Conservation (phyloP, 2,329 filamentous ascomycete species). For the Botrytis hyacinthi region DNA sequence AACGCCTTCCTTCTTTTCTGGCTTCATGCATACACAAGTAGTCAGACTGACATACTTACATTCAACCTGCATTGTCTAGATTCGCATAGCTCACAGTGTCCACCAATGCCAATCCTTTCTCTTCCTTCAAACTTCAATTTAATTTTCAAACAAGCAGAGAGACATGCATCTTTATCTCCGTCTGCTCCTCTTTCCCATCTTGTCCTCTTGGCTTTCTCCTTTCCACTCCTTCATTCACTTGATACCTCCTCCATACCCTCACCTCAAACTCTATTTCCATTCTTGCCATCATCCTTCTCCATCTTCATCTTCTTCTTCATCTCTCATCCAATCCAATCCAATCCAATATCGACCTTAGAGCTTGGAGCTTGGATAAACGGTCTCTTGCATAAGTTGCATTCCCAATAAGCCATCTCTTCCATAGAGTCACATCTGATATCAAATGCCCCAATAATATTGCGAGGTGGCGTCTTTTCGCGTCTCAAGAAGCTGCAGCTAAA, state of each 20-base stretch:
- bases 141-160: background rate
- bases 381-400: background rate
- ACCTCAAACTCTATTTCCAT: background rate
- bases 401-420: background rate
- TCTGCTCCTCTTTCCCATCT: background rate
- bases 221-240: background rate
- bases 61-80: background rate
- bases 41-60: background rate
- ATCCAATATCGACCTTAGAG: background rate
- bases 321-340: background rate
- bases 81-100: background rate
- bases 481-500: slow-evolving; percentile 1
- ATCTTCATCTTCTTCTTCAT: background rate
- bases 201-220: background rate
- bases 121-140: background rate
- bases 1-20: background rate
- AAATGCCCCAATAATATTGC: slow-evolving; percentile 1
- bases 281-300: background rate
- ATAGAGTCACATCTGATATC: slow-evolving; percentile 4
- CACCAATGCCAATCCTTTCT: background rate
- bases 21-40: background rate
- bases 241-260: background rate
- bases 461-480: slow-evolving; percentile 4
- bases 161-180: background rate
- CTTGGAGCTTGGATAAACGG: background rate